Base-by-base conservation (phyloP, 805 yeast genomes). In the Saccharomycopsis microspora region DNA sequence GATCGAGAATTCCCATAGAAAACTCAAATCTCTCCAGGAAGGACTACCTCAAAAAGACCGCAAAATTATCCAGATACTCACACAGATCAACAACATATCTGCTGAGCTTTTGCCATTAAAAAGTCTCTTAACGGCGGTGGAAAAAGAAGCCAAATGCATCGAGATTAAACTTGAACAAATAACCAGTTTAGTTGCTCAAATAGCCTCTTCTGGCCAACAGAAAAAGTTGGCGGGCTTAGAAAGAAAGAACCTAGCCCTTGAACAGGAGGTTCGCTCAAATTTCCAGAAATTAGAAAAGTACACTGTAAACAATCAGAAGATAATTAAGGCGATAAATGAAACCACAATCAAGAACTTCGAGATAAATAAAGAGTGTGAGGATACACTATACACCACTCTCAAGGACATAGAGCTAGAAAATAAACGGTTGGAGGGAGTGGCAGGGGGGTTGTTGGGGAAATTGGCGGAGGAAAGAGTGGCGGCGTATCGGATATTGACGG, bases 261-360 rank as follows among this genome's bases (percentile, higher is more conserved):
- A 19, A 19, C 19, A 19, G 19, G 19, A 19, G 19, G 19, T 19
- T 2, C 19, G 19, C 2, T 19, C 19, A 19, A 19, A 19, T 19
- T 19, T 19, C 19, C 19, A 19, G 19, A 39, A 41, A 31, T 27
- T 50, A 8, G 32, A 32, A 11, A 44, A 50, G 32, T 47, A 50
- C 30, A 50, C 28, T 29, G 32, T 9, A 11, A 50, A 50, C 35
- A 47, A 42, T 39, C 44, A 47, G 11, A 40, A 44, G 36, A 43
- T 50, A 27, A 39, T 47, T 2, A 44, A 48, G 19, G 40, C 50
- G 7, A 43, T 50, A 11, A 50, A 47, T 9, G 53, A 50, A 33
- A 47, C 40, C 4, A 47, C 51, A 6, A 32, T 47, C n/a, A 50
- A 50, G 30, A 47, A 50, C 29, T 47, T 41, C 29, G 48, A 50